Conservation (phyloP, 225 moss, liverwort and hornwort genomes). For the Sphagnum contortum region DNA sequence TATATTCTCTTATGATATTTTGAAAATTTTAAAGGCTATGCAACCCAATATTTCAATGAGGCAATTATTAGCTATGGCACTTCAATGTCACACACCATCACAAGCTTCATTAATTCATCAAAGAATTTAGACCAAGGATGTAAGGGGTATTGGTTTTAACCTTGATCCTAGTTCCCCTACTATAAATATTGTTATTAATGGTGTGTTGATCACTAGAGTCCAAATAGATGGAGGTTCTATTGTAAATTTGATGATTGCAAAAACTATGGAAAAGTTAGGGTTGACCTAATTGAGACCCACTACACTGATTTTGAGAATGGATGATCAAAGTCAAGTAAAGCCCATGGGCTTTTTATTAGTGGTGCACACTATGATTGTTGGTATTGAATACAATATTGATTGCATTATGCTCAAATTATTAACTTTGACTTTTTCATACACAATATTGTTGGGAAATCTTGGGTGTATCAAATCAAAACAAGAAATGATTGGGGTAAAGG, state of each 20-base stretch:
- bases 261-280: neutral
- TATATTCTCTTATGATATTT: no score
- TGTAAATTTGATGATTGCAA: conserved; percentile 1
- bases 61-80: neutral
- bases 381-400: neutral
- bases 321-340: conserved; percentile 1
- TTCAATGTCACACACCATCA: neutral
- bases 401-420: neutral
- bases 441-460: neutral
- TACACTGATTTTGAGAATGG: neutral
- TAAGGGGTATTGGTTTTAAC: neutral
- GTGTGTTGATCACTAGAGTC: neutral
- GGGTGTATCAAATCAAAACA: neutral
- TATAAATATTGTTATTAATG: neutral
- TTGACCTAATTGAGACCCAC: neutral
- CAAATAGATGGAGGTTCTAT: conserved; percentile 7
- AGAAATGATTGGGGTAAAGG: neutral
- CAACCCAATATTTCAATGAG: neutral
- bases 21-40: no score
- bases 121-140: neutral
- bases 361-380: neutral
- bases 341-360: neutral
- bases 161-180: conserved; percentile 1
- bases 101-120: neutral
- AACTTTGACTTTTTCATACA: neutral